A percentile compares a stretch with the other conserved stretches of the same genome.
phyloP scores from a whole-genome alignment of 805 yeast species.

The Tetrapisispora fleetii region DNA sequence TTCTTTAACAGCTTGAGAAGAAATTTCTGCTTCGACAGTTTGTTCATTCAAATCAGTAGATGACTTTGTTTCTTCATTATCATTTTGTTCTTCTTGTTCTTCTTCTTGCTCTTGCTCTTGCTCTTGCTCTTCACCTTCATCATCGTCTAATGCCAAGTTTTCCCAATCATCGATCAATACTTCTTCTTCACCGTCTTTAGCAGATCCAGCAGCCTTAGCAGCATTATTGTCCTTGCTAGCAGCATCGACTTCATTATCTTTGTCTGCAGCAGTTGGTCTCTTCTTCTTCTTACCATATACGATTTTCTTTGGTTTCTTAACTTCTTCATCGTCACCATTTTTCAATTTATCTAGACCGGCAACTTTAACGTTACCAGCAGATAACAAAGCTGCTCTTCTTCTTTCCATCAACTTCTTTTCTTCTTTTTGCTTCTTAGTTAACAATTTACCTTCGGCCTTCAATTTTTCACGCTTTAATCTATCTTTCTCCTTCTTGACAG shows the following conservation, averaged over 20 bases:
- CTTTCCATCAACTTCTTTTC: slow-evolving; percentile 78
- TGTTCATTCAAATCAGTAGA: slow-evolving; percentile 12
- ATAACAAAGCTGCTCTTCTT: slow-evolving; percentile 77
- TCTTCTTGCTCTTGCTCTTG: slow-evolving; percentile 26
- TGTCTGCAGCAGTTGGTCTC: slow-evolving; percentile 26
- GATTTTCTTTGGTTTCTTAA: slow-evolving; percentile 51
- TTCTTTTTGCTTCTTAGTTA: slow-evolving; percentile 92
- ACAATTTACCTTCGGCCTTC: slow-evolving; percentile 89
- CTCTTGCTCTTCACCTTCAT: slow-evolving; percentile 32
- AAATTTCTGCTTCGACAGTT: slow-evolving; percentile 17
- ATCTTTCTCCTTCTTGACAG: slow-evolving; percentile 77
- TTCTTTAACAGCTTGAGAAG: slow-evolving; percentile 14
- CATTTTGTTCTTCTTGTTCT: slow-evolving; percentile 27
- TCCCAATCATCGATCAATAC: slow-evolving; percentile 84
- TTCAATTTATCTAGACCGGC: slow-evolving; percentile 50
- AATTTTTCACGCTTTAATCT: slow-evolving; percentile 79
- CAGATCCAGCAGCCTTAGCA: slow-evolving; percentile 19
- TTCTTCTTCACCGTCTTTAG: slow-evolving; percentile 37
- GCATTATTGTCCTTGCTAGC: not conserved
- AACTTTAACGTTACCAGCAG: slow-evolving; percentile 60
- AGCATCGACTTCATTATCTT: slow-evolving; percentile 19
- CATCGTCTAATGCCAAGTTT: slow-evolving; percentile 51
- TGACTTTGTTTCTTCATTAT: slow-evolving; percentile 13
- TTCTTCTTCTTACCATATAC: slow-evolving; percentile 70
- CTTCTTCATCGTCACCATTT: slow-evolving; percentile 8